Base-by-base conservation (phyloP, 2,329 filamentous ascomycete genomes). In the Colletotrichum gloeosporioides region DNA sequence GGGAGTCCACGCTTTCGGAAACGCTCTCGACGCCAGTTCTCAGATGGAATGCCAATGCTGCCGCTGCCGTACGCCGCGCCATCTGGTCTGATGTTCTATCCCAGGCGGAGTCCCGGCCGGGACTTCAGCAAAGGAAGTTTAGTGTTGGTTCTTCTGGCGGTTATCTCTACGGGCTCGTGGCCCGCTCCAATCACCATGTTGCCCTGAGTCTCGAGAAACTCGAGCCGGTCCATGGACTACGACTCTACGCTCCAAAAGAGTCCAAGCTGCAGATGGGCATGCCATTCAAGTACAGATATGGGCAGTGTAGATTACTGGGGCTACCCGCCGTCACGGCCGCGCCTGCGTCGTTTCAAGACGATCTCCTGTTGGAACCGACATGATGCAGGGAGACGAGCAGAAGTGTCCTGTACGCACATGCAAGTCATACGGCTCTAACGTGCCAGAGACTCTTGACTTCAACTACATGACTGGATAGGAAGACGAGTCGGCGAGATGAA, bases 271-370 rank as follows among this genome's bases (percentile, higher is more conserved):
- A 71, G 13, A 71, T 36, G 59, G 39, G n/a, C 57, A 64, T 55
- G 59, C 12, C 59, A 75, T 36, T 61, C 64, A 59, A 62, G 27
- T 29, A 44, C 55, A 27, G 8, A 31, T 44, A 27, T 39, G 67
- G 32, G 32, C 39, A n/a, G 27, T 44, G 61, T 39, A 66, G 53
- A 31, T 15, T 39, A 65, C 44, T 32, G 57, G 39, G 57, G 36
- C 67, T 75, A 69, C 55, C 75, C 68, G 63, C 69, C 67, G 34
- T 71, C 61, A 55, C 64, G 44, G 70, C 69, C 25, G 71, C 76
- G 70, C 63, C 68, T 75, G 74, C 77, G 63, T 71, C 67, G 76
- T 78, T 78, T 78, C 76, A 74, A 75, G 61, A 49, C 63, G 61
- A 75, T 77, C 73, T 73, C 27, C 70, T 76, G 66, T 71, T 70